Conservation (phyloP, 352 stramenopile genomes). For the Globisporangium spinosum region DNA sequence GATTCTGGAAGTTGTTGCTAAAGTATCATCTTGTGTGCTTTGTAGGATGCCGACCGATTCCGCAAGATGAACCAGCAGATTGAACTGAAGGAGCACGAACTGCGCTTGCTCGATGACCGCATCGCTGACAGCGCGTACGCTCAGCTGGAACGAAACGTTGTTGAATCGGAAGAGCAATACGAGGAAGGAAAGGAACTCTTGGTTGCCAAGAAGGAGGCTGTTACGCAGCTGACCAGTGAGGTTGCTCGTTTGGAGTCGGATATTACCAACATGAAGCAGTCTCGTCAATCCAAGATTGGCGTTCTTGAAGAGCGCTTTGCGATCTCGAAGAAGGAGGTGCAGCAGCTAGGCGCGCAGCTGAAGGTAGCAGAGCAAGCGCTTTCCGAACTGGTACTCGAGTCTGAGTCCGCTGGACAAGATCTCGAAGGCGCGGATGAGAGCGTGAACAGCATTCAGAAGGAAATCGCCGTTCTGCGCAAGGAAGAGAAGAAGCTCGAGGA, state of each 20-base stretch:
- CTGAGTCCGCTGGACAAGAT: constrained; percentile 67
- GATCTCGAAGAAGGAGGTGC: constrained; percentile 70
- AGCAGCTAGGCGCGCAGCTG: constrained; percentile 52
- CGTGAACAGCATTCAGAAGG: constrained; percentile 45
- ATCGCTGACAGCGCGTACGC: constrained; percentile 78
- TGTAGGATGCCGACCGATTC: constrained; percentile 66
- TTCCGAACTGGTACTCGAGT: constrained; percentile 68
- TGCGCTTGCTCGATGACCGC: constrained; percentile 71
- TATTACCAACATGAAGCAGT: constrained; percentile 81
- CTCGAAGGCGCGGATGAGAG: constrained; percentile 57
- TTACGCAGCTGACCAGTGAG: constrained; percentile 74
- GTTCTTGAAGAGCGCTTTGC: constrained; percentile 73
- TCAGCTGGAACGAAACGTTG: constrained; percentile 73
- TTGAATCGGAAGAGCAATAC: constrained; percentile 70
- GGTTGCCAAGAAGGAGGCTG: constrained; percentile 55
- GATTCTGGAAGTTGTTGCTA: background rate
- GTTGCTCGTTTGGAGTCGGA: constrained; percentile 70
- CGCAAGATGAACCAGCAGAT: constrained; percentile 71
- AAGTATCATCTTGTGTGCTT: background rate
- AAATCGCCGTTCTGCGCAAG: constrained; percentile 56
- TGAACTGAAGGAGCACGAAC: constrained; percentile 82
- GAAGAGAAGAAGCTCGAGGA: constrained; percentile 69
- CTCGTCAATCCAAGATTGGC: constrained; percentile 75
- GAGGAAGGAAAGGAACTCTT: constrained; percentile 58
- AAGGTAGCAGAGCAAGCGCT: constrained; percentile 69